A percentile compares a stretch with the other conserved stretches of the same genome.
phyloP scores from a whole-genome alignment of 805 yeast genomes.

The Teunomyces cretensis region DNA sequence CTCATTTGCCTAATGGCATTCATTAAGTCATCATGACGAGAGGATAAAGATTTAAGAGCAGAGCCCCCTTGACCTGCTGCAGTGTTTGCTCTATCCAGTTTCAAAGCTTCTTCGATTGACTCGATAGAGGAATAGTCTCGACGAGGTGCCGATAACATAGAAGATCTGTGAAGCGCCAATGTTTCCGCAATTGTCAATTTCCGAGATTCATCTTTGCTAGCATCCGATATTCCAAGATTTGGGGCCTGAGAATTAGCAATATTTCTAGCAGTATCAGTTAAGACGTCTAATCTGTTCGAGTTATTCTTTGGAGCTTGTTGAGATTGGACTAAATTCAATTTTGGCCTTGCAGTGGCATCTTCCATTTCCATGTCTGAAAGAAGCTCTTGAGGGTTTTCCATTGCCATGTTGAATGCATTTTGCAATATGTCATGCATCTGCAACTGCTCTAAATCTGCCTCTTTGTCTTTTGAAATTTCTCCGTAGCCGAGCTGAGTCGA shows the following conservation, averaged over 20 bases:
- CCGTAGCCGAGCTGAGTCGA: neutral
- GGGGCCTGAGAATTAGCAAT: neutral
- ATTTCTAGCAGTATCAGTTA: constrained; percentile 14
- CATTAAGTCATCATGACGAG: constrained; percentile 21
- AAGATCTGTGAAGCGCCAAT: constrained; percentile 51
- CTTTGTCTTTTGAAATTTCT: constrained; percentile 14
- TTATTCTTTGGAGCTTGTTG: neutral
- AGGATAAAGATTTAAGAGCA: neutral
- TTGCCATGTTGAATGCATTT: constrained; percentile 75
- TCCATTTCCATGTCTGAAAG: constrained; percentile 36
- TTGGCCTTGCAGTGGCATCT: constrained; percentile 9
- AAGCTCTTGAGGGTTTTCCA: constrained; percentile 57
- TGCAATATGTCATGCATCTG: constrained; percentile 71
- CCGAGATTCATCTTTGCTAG: neutral
- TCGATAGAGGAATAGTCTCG: constrained; percentile 29
- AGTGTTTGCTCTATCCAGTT: constrained; percentile 12
- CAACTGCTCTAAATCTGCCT: constrained; percentile 52
- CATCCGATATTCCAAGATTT: neutral
- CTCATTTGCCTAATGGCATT: constrained; percentile 43
- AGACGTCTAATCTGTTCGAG: neutral
- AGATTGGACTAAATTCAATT: constrained; percentile 1
- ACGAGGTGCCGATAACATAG: constrained; percentile 33
- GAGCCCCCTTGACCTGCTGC: neutral
- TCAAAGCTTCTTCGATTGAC: constrained; percentile 24
- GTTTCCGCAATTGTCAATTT: constrained; percentile 59